These are phyloP conservation scores for Neopestalotiopsis clavispora DNA, from an alignment of 2,329 filamentous ascomycete species.

Conservation along the genomic window DNA sequence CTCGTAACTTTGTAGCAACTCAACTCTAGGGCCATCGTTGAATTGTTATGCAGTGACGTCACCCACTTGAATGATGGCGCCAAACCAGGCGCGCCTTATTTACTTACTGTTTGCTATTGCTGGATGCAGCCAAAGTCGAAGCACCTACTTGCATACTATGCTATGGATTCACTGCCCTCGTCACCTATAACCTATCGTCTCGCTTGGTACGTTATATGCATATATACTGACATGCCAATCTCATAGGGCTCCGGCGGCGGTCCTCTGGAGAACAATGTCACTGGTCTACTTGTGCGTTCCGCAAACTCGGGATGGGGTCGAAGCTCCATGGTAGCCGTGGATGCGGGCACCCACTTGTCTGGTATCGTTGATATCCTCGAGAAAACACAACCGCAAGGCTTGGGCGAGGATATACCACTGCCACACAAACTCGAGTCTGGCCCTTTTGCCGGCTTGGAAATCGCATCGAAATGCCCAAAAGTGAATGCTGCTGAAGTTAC, in stretches of 20 bases:
- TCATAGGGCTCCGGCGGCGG: slow-evolving; percentile 85
- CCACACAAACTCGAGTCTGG: slow-evolving; percentile 67
- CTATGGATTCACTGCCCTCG: background rate
- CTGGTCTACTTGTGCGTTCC: slow-evolving; percentile 86
- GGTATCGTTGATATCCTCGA: slow-evolving; percentile 83
- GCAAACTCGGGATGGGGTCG: slow-evolving; percentile 78
- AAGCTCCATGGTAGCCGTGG: slow-evolving; percentile 86
- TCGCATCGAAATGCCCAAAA: slow-evolving; percentile 68
- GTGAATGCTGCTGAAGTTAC: slow-evolving; percentile 85
- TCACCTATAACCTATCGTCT: background rate
- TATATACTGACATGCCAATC: background rate
- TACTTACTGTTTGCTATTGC: background rate
- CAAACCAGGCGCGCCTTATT: no score
- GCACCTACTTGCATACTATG: background rate
- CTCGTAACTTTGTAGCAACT: no score
- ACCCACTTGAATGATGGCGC: no score
- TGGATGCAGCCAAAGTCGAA: background rate
- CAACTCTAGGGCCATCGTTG: no score
- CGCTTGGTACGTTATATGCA: background rate
- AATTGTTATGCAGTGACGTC: no score
- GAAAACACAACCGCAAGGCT: slow-evolving; percentile 45
- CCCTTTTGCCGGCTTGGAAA: slow-evolving; percentile 78
- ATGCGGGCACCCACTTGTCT: slow-evolving; percentile 88
- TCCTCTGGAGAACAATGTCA: slow-evolving; percentile 87
- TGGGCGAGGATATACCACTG: slow-evolving; percentile 42